A percentile compares a stretch with the other conserved stretches of the same genome.
Evolutionary conservation across 192 early-diverging fungal genomes (phyloP).

Genomic region (Coemansia interrupta): DNA sequence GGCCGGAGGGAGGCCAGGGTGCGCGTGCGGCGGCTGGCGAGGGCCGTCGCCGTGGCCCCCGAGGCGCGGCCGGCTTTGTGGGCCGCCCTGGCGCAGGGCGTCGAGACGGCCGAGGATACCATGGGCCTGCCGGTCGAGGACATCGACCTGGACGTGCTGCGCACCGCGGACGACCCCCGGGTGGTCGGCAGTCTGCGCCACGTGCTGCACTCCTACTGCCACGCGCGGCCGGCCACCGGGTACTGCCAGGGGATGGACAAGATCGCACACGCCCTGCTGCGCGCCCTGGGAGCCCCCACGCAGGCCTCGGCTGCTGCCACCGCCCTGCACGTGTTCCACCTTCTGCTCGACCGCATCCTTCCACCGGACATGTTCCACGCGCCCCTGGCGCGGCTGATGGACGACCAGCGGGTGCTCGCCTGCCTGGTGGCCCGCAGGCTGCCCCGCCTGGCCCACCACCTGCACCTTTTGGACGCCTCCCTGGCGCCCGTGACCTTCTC

Average conservation of each 20-base stretch:
- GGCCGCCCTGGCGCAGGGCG: not conserved
- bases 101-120: not conserved
- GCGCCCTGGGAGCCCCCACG: not conserved
- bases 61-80: not conserved
- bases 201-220: constrained; percentile 36
- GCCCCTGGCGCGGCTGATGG: constrained; percentile 53
- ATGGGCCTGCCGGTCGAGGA: constrained; percentile 18
- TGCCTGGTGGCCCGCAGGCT: constrained; percentile 51
- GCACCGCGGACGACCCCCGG: constrained; percentile 11
- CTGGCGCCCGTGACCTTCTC: constrained; percentile 56
- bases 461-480: constrained; percentile 31
- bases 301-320: constrained; percentile 33
- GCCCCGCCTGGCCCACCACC: constrained; percentile 48
- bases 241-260: constrained; percentile 64
- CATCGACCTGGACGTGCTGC: constrained; percentile 46
- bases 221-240: constrained; percentile 44
- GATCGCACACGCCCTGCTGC: constrained; percentile 51
- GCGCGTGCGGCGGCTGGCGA: not conserved
- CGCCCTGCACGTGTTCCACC: constrained; percentile 47
- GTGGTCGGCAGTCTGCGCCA: constrained; percentile 14
- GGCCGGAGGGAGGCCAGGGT: not conserved
- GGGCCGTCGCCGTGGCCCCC: not conserved
- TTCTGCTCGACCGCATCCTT: constrained; percentile 50
- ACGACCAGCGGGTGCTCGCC: constrained; percentile 56
- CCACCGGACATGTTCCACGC: constrained; percentile 52